Percentiles rank a stretch among this genome's conserved stretches.
phyloP scores from a whole-genome alignment of 176 grass and related monocot species.

The Pontederia paniculata region DNA sequence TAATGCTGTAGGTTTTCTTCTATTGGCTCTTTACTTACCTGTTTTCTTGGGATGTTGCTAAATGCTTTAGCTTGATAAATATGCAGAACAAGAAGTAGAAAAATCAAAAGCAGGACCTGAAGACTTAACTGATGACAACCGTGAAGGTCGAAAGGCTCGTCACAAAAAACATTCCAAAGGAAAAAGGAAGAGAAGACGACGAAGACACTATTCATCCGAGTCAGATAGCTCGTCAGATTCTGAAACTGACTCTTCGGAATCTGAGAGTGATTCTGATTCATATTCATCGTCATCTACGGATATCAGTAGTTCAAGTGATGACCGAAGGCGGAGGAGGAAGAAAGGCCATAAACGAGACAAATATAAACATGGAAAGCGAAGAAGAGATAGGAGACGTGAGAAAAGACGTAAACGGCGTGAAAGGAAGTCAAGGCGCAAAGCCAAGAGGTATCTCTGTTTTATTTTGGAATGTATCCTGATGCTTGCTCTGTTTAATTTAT shows the following conservation, averaged over 20 bases:
- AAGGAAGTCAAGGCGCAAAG: conserved; percentile 64
- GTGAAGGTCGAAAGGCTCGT: conserved; percentile 38
- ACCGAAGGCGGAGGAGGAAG: conserved; percentile 49
- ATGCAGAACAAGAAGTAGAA: conserved; percentile 54
- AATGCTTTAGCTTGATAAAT: not conserved
- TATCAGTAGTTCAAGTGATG: conserved; percentile 89
- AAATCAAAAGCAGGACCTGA: conserved; percentile 58
- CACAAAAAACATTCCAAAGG: conserved; percentile 71
- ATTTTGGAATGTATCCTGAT: not conserved
- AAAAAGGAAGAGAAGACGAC: conserved; percentile 56
- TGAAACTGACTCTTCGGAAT: conserved; percentile 54
- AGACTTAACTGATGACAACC: conserved; percentile 40
- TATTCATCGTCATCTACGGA: conserved; percentile 61
- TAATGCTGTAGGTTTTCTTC: not conserved
- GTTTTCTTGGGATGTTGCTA: not conserved
- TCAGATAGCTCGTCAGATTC: conserved; percentile 75
- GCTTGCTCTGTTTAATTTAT: not conserved
- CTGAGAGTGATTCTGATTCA: conserved; percentile 63
- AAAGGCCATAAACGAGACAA: conserved; percentile 59
- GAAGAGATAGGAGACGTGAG: conserved; percentile 56
- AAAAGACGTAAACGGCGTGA: conserved; percentile 66
- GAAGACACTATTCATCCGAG: conserved; percentile 72
- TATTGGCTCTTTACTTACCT: not conserved
- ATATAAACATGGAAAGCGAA: conserved; percentile 59
- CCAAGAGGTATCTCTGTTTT: conserved; percentile 33